Conservation (phyloP, 1,284 basidiomycete species). For the Amylostereum areolatum region DNA sequence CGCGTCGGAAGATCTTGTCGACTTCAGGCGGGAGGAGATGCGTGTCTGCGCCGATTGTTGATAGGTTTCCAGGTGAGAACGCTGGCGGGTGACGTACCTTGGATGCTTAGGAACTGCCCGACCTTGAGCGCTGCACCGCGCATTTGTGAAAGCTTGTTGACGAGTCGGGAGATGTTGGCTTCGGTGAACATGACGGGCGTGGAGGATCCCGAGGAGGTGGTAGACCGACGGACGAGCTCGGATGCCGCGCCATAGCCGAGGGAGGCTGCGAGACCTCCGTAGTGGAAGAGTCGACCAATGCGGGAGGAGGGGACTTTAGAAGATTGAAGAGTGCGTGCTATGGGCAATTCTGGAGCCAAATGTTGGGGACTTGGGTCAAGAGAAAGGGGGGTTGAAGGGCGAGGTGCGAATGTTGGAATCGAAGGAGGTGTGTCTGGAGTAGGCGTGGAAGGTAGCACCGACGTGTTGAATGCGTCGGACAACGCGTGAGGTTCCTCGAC, state of each 20-base stretch:
- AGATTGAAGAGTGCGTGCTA: constrained; percentile 54
- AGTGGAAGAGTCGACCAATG: constrained; percentile 85
- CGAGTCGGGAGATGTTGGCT: constrained; percentile 84
- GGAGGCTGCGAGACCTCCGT: constrained; percentile 78
- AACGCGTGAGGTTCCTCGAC: no score
- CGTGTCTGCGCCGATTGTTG: constrained; percentile 45
- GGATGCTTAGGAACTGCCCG: constrained; percentile 97
- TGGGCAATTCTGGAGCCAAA: constrained; percentile 8
- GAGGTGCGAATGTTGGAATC: no score
- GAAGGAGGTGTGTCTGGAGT: no score
- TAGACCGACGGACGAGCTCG: constrained; percentile 25
- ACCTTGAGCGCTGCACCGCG: constrained; percentile 94
- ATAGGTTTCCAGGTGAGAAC: background rate
- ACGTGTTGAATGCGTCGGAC: no score
- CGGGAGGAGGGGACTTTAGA: constrained; percentile 86
- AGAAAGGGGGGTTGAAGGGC: background rate
- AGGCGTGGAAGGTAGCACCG: no score
- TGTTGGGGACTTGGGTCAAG: background rate
- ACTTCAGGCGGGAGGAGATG: constrained; percentile 86
- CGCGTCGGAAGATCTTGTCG: constrained; percentile 83
- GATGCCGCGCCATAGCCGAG: constrained; percentile 68
- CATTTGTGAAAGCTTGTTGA: constrained; percentile 92
- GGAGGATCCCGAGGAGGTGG: constrained; percentile 15
- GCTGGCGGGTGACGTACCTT: constrained; percentile 49
- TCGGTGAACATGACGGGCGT: constrained; percentile 79